phyloP scores from a whole-genome alignment of 192 early-diverging fungal species.

The Coemansia sp. region DNA sequence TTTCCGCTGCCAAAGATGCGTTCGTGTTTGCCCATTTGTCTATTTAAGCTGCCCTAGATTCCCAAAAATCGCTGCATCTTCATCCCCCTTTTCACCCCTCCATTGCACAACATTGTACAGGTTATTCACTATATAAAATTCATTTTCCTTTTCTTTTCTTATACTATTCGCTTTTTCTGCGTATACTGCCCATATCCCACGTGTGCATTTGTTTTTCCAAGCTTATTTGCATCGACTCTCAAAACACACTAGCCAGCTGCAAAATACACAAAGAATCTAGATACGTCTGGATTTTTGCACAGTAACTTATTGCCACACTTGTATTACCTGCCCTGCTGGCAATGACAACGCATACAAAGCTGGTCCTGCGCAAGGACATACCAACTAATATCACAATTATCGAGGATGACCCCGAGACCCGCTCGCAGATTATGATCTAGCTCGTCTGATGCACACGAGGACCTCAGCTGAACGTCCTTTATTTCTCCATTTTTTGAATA shows the following conservation, averaged over 20 bases:
- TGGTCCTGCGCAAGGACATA: conserved; percentile 36
- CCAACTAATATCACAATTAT: conserved; percentile 51
- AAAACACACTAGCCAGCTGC: too few relatives aligned
- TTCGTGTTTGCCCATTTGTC: background rate
- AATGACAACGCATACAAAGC: background rate
- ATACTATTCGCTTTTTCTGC: conserved; percentile 1
- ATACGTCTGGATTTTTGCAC: too few relatives aligned
- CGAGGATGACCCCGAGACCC: conserved; percentile 50
- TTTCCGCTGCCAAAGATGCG: background rate
- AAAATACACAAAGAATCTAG: too few relatives aligned
- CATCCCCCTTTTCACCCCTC: background rate
- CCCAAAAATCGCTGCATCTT: background rate
- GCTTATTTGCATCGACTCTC: background rate
- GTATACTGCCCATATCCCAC: background rate
- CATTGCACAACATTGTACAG: conserved; percentile 9
- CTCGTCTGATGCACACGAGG: background rate
- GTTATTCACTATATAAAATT: conserved; percentile 6
- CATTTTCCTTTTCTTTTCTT: conserved; percentile 4
- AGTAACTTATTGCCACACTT: background rate
- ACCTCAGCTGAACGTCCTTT: background rate
- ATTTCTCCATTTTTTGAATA: background rate
- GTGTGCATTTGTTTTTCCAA: conserved; percentile 3
- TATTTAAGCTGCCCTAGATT: conserved; percentile 7
- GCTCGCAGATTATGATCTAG: conserved; percentile 23
- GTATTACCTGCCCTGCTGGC: background rate